phyloP scores from a whole-genome alignment of 148 eudicot genomes.

The Fallopia convolvulus region DNA sequence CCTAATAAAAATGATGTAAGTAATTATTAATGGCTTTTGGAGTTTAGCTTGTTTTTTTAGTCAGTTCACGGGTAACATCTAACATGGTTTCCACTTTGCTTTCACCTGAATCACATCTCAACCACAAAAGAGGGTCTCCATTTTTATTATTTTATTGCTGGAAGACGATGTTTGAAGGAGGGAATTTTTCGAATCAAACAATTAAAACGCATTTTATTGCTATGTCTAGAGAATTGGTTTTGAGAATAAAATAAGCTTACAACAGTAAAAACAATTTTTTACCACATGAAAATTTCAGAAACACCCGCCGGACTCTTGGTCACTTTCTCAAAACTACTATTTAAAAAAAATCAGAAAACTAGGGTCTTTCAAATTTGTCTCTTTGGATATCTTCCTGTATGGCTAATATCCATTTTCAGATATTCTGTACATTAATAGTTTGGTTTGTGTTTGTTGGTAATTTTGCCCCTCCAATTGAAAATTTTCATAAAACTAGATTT shows the following conservation, averaged over 20 bases:
- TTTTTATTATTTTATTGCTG: background rate
- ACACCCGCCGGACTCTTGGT: background rate
- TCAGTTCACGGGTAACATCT: constrained; percentile 2
- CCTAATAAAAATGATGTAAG: background rate
- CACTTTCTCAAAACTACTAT: too few relatives aligned
- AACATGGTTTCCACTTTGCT: constrained; percentile 11
- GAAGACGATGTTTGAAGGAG: background rate
- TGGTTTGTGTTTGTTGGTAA: too few relatives aligned
- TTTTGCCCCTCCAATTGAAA: too few relatives aligned
- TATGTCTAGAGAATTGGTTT: background rate
- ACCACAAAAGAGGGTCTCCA: background rate
- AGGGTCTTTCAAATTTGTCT: too few relatives aligned
- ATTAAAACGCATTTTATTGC: background rate
- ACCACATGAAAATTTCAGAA: background rate
- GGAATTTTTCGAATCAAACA: background rate
- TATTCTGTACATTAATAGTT: too few relatives aligned
- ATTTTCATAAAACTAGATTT: too few relatives aligned
- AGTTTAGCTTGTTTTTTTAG: background rate
- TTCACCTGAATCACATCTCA: constrained; percentile 13
- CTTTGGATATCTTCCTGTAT: too few relatives aligned
- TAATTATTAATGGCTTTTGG: background rate
- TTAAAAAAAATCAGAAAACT: too few relatives aligned
- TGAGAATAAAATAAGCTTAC: background rate
- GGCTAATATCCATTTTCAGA: too few relatives aligned
- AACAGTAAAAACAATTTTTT: background rate